Conservation (phyloP, 164 flowering plant species). For the Liquidambar formosana region DNA sequence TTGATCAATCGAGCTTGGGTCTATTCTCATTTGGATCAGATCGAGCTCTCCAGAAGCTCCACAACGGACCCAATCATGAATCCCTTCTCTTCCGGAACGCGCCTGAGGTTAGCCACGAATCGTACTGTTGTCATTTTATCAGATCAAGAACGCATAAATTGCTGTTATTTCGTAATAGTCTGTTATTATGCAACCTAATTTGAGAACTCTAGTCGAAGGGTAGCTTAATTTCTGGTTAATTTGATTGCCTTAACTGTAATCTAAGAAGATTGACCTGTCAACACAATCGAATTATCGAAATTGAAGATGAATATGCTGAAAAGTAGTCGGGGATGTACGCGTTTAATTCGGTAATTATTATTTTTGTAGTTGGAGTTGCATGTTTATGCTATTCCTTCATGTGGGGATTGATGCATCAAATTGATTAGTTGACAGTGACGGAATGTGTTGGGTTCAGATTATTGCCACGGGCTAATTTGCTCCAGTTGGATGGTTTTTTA, state of each 20-base stretch:
- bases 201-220: not conserved
- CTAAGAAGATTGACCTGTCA: not conserved
- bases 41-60: constrained; percentile 26
- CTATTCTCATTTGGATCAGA: constrained; percentile 25
- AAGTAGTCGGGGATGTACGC: not conserved
- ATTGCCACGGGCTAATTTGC: not conserved
- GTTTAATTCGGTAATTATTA: not conserved
- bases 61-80: constrained; percentile 71
- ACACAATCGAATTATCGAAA: not conserved
- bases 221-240: not conserved
- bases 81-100: constrained; percentile 97
- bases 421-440: not conserved
- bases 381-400: not conserved
- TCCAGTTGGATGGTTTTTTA: too few species aligned
- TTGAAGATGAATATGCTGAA: not conserved
- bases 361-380: not conserved
- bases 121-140: not conserved
- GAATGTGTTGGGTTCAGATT: not conserved
- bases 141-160: constrained; percentile 4
- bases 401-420: not conserved
- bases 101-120: constrained; percentile 62
- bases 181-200: not conserved
- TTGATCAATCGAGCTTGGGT: not conserved
- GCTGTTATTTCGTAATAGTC: not conserved
- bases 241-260: not conserved